Evolutionary conservation across 2,329 filamentous ascomycete species (phyloP).

Genomic region (Pseudogymnoascus sp.): DNA sequence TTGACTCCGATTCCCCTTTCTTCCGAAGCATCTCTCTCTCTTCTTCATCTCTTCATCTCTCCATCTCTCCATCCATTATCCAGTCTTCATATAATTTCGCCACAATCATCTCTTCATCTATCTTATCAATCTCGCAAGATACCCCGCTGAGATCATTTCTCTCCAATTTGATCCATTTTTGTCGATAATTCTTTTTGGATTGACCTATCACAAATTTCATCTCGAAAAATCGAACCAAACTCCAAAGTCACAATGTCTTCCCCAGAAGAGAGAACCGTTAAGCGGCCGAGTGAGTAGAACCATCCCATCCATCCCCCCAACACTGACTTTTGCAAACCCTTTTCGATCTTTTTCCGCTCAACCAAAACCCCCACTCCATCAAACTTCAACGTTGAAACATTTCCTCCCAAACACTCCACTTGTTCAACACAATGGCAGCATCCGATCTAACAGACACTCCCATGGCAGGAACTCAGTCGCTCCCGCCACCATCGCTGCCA

Average conservation of each 20-base stretch:
- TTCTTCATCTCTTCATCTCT: background rate
- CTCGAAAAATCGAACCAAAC: background rate
- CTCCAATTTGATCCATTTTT: background rate
- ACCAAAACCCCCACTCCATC: background rate
- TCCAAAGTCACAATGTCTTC: constrained; percentile 19
- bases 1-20: background rate
- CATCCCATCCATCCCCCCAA: background rate
- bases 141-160: background rate
- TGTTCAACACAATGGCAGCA: constrained; percentile 6
- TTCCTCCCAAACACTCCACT: background rate
- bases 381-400: constrained; percentile 9
- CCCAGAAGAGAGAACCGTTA: constrained; percentile 22
- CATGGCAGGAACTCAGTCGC: constrained; percentile 76
- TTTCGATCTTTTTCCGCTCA: constrained; percentile 4
- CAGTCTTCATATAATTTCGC: background rate
- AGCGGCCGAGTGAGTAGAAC: constrained; percentile 26
- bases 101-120: background rate
- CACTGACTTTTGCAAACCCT: background rate
- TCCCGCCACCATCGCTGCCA: constrained; percentile 83
- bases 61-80: background rate
- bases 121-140: background rate
- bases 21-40: background rate
- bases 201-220: constrained; percentile 4
- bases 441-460: constrained; percentile 12
- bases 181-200: background rate